Evolutionary conservation across 352 stramenopile species (phyloP).

Genomic region (Phytophthora aleatoria): DNA sequence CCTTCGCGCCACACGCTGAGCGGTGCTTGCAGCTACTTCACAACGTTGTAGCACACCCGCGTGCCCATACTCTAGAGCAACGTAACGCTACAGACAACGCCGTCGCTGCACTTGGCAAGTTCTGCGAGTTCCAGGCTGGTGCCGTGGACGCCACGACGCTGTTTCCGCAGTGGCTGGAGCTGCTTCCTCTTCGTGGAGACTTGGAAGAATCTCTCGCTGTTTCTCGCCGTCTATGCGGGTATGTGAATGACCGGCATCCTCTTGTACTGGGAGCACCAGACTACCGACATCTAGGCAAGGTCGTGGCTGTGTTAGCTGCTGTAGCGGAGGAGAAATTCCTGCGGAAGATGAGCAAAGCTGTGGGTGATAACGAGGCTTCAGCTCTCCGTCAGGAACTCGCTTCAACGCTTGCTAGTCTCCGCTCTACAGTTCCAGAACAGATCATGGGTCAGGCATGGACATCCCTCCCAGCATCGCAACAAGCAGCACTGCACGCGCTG

Average conservation of each 20-base stretch:
- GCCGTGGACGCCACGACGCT: slow-evolving; percentile 53
- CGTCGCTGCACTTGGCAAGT: slow-evolving; percentile 71
- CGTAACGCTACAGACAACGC: slow-evolving; percentile 85
- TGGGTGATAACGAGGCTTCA: slow-evolving; percentile 51
- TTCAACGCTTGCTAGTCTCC: slow-evolving; percentile 52
- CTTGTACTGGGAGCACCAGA: slow-evolving; percentile 57
- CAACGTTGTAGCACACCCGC: slow-evolving; percentile 58
- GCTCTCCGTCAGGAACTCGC: slow-evolving; percentile 50
- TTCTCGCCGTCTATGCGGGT: slow-evolving; percentile 64
- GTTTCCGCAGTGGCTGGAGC: slow-evolving; percentile 71
- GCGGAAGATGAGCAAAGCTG: slow-evolving; percentile 41
- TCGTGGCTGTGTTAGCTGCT: slow-evolving; percentile 70
- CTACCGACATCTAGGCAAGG: slow-evolving; percentile 49
- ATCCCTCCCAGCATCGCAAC: slow-evolving; percentile 50
- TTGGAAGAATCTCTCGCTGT: slow-evolving; percentile 78
- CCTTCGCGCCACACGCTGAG: slow-evolving; percentile 58
- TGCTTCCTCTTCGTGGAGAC: slow-evolving; percentile 78
- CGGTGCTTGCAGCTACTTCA: slow-evolving; percentile 61
- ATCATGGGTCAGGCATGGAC: slow-evolving; percentile 69
- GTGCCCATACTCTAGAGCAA: slow-evolving; percentile 50
- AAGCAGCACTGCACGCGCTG: slow-evolving; percentile 66
- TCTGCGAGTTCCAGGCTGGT: slow-evolving; percentile 66
- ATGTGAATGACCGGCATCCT: slow-evolving; percentile 61
- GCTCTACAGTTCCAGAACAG: slow-evolving; percentile 51
- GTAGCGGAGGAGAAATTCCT: slow-evolving; percentile 46